Evolutionary conservation across 306 rosid genomes (phyloP).

Genomic region (Urtica urens): DNA sequence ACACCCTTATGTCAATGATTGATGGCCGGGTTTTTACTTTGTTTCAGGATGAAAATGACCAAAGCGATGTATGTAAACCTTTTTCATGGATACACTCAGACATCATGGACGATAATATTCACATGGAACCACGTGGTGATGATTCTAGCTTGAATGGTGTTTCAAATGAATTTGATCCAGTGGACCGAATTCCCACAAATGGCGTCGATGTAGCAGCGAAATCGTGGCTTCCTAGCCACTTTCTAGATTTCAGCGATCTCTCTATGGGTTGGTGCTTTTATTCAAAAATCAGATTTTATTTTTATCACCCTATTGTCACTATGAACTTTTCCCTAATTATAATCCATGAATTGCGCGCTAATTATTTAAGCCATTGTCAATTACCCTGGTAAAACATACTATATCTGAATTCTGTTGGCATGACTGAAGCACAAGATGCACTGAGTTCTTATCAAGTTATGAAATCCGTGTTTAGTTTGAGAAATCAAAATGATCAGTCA

Average conservation of each 20-base stretch:
- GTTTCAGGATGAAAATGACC: conserved; percentile 49
- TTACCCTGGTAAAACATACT: background rate
- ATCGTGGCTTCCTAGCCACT: conserved; percentile 76
- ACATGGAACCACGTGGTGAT: conserved; percentile 47
- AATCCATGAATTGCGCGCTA: too few relatives aligned
- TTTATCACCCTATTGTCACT: background rate
- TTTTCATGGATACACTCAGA: conserved; percentile 88
- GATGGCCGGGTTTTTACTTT: conserved; percentile 5
- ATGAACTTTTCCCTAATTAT: too few relatives aligned
- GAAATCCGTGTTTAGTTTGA: background rate
- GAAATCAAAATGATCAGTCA: background rate
- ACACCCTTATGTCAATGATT: background rate
- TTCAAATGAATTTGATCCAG: conserved; percentile 19
- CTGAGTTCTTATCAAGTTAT: too few relatives aligned
- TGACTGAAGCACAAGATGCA: too few relatives aligned
- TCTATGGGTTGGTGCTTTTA: conserved; percentile 52
- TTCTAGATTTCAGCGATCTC: conserved; percentile 90
- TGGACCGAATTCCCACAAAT: conserved; percentile 23
- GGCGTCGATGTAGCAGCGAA: conserved; percentile 26
- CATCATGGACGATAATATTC: conserved; percentile 91
- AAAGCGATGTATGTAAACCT: conserved; percentile 29
- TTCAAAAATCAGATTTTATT: conserved; percentile 9
- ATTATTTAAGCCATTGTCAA: too few relatives aligned
- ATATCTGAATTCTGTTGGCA: too few relatives aligned
- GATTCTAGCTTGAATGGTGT: conserved; percentile 26